phyloP scores from a whole-genome alignment of 306 rosid species.

The Fragaria iinumae region DNA sequence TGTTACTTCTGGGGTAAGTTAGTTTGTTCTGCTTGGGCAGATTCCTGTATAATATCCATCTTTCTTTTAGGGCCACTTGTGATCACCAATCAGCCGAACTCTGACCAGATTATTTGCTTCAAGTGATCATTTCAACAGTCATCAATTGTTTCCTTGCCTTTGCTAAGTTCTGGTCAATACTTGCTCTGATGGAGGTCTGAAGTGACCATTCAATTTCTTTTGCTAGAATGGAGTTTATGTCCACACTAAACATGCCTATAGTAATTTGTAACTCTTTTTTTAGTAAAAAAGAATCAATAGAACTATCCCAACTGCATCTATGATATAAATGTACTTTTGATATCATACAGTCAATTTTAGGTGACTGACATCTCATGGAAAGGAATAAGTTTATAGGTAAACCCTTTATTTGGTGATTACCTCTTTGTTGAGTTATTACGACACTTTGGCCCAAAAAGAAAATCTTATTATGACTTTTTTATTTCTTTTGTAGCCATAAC shows the following conservation, averaged over 20 bases:
- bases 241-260: background rate
- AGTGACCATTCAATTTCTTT: background rate
- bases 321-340: background rate
- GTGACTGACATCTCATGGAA: background rate
- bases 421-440: background rate
- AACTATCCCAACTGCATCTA: background rate
- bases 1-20: background rate
- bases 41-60: background rate
- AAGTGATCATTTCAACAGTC: background rate
- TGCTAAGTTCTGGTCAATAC: background rate
- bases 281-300: background rate
- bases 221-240: background rate
- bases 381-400: background rate
- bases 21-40: background rate
- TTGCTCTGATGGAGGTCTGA: background rate
- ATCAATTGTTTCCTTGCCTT: background rate
- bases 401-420: background rate
- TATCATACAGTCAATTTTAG: background rate
- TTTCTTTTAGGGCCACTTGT: background rate
- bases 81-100: too few relatives aligned
- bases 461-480: background rate
- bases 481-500: background rate
- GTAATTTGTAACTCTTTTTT: background rate
- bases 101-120: background rate
- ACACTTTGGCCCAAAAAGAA: background rate